These are phyloP conservation scores for Fraxinus pennsylvanica DNA, from an alignment of 257 asterid genomes.

Conservation along the genomic window DNA sequence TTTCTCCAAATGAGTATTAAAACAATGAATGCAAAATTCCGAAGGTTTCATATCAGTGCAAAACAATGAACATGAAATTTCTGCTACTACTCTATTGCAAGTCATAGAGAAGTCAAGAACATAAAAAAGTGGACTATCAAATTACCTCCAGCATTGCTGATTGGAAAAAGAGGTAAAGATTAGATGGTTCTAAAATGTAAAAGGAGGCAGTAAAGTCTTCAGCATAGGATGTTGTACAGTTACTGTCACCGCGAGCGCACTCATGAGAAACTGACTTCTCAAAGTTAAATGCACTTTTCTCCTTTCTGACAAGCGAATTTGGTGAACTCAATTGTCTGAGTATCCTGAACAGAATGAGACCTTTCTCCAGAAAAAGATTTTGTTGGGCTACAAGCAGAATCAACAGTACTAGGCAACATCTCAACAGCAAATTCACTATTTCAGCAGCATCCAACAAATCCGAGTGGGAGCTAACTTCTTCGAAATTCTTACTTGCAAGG, in stretches of 20 bases:
- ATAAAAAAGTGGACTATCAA: constrained; percentile 17
- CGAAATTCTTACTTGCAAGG: constrained; percentile 32
- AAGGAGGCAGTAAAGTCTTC: constrained; percentile 68
- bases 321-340: constrained; percentile 42
- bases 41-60: constrained; percentile 12
- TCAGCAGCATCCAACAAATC: constrained; percentile 38
- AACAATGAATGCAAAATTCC: constrained; percentile 10
- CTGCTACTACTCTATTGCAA: constrained; percentile 9
- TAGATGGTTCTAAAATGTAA: constrained; percentile 57
- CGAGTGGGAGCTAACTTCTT: constrained; percentile 31
- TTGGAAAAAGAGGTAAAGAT: constrained; percentile 44
- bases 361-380: constrained; percentile 48
- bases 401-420: constrained; percentile 71
- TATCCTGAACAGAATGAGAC: constrained; percentile 47
- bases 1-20: not conserved
- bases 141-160: constrained; percentile 76
- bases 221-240: constrained; percentile 42
- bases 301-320: constrained; percentile 30
- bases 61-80: not conserved
- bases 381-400: constrained; percentile 39
- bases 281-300: constrained; percentile 32
- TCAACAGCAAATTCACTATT: constrained; percentile 51
- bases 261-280: constrained; percentile 55
- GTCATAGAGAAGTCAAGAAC: constrained; percentile 11
- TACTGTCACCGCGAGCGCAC: constrained; percentile 35